These are phyloP conservation scores for Trichoderma simmonsii DNA, from an alignment of 2,329 filamentous ascomycete genomes.

Conservation along the genomic window DNA sequence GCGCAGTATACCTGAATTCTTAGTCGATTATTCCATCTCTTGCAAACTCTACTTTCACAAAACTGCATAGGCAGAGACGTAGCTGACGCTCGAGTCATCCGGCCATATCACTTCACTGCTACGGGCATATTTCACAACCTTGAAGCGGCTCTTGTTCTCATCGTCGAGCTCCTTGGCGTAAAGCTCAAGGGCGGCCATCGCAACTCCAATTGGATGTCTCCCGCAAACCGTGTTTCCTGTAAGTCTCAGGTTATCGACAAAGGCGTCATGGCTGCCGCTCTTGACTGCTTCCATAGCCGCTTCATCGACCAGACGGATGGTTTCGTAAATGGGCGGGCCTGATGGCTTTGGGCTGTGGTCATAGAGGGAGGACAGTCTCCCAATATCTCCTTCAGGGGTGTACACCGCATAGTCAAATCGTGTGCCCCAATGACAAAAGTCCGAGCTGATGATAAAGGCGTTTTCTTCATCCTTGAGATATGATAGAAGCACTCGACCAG, in stretches of 20 bases:
- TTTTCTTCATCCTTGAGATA: conserved; percentile 74
- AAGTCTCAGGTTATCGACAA: conserved; percentile 63
- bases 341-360: conserved; percentile 34
- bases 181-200: conserved; percentile 81
- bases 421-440: conserved; percentile 94
- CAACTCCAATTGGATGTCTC: conserved; percentile 87
- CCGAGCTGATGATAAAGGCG: conserved; percentile 85
- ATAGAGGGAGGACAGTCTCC: conserved; percentile 38
- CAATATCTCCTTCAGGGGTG: conserved; percentile 41
- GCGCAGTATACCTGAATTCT: not conserved
- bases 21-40: not conserved
- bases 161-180: conserved; percentile 43
- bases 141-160: conserved; percentile 58
- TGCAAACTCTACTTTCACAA: conserved; percentile 40
- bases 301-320: conserved; percentile 76
- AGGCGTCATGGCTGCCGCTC: conserved; percentile 66
- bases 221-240: conserved; percentile 94
- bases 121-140: conserved; percentile 81
- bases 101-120: conserved; percentile 70
- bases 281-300: conserved; percentile 82
- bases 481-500: conserved; percentile 69
- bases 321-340: conserved; percentile 68
- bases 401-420: conserved; percentile 83
- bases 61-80: conserved; percentile 86
- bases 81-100: conserved; percentile 84